Evolutionary conservation across 140 eudicot genomes (phyloP).

Genomic region (Bidens hawaiensis): DNA sequence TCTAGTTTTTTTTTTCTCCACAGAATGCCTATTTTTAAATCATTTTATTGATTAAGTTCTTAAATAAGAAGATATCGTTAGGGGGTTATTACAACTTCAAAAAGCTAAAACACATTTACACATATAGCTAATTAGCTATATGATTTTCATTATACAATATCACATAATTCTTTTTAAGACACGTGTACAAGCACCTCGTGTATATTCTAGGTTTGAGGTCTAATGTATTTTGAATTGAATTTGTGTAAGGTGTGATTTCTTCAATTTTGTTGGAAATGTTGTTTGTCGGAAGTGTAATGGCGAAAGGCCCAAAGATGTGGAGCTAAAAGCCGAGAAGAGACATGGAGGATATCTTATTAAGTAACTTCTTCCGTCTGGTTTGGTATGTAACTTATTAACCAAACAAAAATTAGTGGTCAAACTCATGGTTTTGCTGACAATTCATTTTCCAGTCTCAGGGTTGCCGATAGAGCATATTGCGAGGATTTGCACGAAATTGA

Average conservation of each 20-base stretch:
- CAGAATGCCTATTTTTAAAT: neutral
- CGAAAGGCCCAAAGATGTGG: constrained; percentile 36
- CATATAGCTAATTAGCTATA: too few relatives aligned
- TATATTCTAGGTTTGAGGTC: neutral
- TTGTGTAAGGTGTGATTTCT: constrained; percentile 45
- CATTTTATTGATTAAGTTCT: neutral
- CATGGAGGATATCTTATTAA: constrained; percentile 53
- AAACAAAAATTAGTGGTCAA: neutral
- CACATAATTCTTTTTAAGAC: neutral
- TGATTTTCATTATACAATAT: too few relatives aligned
- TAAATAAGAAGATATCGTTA: too few relatives aligned
- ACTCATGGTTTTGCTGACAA: neutral
- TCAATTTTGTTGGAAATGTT: constrained; percentile 56
- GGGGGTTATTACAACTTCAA: too few relatives aligned
- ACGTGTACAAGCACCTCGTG: neutral
- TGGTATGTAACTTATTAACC: constrained; percentile 12
- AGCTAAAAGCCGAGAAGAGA: constrained; percentile 33
- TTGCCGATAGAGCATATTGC: neutral
- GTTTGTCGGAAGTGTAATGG: constrained; percentile 58
- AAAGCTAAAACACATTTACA: too few relatives aligned
- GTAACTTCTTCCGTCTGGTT: neutral
- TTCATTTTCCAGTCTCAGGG: neutral
- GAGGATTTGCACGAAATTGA: neutral
- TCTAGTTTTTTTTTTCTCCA: neutral
- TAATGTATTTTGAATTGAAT: constrained; percentile 9